Base-by-base conservation (phyloP, 2,329 filamentous ascomycete genomes). In the Ophiostoma ips region DNA sequence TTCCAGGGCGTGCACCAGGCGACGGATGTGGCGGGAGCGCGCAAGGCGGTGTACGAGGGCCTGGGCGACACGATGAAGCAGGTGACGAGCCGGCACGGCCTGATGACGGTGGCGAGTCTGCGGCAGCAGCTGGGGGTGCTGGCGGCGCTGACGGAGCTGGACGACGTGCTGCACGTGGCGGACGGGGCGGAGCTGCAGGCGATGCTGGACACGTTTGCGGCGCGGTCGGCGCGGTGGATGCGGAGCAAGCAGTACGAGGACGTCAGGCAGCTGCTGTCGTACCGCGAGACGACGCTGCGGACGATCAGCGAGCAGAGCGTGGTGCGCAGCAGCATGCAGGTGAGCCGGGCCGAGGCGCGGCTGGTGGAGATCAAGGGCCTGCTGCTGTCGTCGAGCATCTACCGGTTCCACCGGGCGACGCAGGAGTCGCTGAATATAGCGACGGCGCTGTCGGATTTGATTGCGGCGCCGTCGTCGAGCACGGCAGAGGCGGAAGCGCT, bases 391-490 rank as follows among this genome's bases (percentile, higher is more conserved):
- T 84, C 90, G 0, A 71, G 73, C 5, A 76, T 94, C 21, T 86
- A 85, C 57, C 78, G 88, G 43, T 83, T 81, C 55, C 89, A 95
- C 58, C 81, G 83, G 53, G 83, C 84, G 4, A 76, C 84, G 2
- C 89, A 96, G 61, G 88, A 94, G 58, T 90, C 88, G 1, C 67
- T 98, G 24, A 89, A 88, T 55, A 79, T 88, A 12, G 84, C 88
- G 12, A 92, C 89, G 2, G 81, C 83, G 24, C 72, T 98, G n/a
- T 84, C 80, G 12, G 80, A 86, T 50, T 72, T 96, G 24, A 77
- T 88, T n/a, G 62, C 71, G 6, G n/a, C n/a, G n/a, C n/a, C n/a
- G n/a, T n/a, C n/a, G n/a, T 70, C 80, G 3, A 92, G 85, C 61
- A 73, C 75, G 53, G 70, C 76, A 0, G n/a, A n/a, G n/a, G n/a